Evolutionary conservation across 306 rosid species (phyloP).

Genomic region (Fragaria nilgerrensis): DNA sequence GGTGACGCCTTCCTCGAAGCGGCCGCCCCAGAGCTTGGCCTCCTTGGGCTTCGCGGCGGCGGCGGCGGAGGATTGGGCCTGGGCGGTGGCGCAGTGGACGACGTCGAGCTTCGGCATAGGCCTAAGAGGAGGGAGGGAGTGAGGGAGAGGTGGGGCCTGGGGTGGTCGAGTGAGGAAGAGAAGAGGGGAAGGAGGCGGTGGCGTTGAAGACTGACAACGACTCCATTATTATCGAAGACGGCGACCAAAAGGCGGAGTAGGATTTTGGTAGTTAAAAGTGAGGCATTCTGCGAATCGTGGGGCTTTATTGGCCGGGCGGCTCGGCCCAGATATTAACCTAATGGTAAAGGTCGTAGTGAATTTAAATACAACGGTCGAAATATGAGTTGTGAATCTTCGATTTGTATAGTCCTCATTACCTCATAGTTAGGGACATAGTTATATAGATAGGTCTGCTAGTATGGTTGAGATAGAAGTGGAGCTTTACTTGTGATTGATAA

Average conservation of each 20-base stretch:
- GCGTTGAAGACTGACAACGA: conserved; percentile 9
- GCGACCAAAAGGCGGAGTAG: neutral
- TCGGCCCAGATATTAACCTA: too few species aligned
- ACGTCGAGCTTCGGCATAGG: conserved; percentile 27
- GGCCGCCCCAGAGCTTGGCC: conserved; percentile 95
- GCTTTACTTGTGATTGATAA: too few species aligned
- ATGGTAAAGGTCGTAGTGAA: neutral
- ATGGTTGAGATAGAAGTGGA: too few species aligned
- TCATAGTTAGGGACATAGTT: too few species aligned
- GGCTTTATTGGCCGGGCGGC: neutral
- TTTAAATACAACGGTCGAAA: neutral
- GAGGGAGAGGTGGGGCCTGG: neutral
- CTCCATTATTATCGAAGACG: conserved; percentile 1
- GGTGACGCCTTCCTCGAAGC: conserved; percentile 83
- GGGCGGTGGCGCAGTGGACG: conserved; percentile 13
- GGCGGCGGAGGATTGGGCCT: conserved; percentile 1
- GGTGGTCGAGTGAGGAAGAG: conserved; percentile 6
- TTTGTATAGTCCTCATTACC: too few species aligned
- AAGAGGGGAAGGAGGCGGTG: conserved; percentile 2
- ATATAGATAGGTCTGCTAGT: too few species aligned
- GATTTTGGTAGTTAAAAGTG: too few species aligned
- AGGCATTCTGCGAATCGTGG: neutral
- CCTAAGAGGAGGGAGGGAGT: neutral
- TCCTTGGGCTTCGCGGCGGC: conserved; percentile 45
- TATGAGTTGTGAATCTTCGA: too few species aligned